Percentiles rank a stretch among this genome's conserved stretches.
phyloP scores from a whole-genome alignment of 768 basidiomycete genomes.

The Sporobolomyces roseus region DNA sequence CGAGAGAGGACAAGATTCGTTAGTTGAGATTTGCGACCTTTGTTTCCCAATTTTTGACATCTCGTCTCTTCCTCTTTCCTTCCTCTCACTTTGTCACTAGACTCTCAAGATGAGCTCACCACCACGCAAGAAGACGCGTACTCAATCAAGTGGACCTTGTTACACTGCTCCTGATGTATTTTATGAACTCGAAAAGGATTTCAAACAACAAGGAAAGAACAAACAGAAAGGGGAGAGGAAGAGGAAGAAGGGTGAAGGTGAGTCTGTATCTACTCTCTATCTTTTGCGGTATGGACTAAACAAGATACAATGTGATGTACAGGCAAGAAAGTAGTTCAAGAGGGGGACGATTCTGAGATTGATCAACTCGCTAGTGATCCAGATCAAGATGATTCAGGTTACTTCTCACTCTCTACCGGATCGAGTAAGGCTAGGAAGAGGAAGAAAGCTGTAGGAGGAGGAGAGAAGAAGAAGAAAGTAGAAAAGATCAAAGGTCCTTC shows the following conservation, averaged over 20 bases:
- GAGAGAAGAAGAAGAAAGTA: neutral
- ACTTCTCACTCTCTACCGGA: neutral
- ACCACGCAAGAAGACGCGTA: neutral
- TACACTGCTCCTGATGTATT: neutral
- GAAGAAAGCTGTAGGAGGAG: neutral
- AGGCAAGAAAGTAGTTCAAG: too few relatives aligned
- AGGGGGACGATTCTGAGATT: neutral
- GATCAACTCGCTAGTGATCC: constrained; percentile 8
- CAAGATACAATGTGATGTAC: too few relatives aligned
- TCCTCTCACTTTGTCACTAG: neutral
- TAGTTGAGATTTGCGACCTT: neutral
- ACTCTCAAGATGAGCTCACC: neutral
- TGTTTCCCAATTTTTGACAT: neutral
- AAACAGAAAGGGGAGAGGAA: neutral
- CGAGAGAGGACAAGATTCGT: too few relatives aligned
- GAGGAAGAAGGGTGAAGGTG: neutral
- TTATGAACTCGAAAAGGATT: constrained; percentile 1
- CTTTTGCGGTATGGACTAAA: too few relatives aligned
- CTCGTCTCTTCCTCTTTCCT: neutral
- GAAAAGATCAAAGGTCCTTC: neutral
- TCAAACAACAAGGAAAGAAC: neutral
- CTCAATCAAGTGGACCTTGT: neutral
- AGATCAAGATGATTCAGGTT: constrained; percentile 6
- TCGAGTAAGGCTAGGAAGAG: neutral
- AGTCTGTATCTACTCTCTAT: too few relatives aligned